These are phyloP conservation scores for Debaryomyces sp. DNA, from an alignment of 1,139 yeast species.

Conservation along the genomic window DNA sequence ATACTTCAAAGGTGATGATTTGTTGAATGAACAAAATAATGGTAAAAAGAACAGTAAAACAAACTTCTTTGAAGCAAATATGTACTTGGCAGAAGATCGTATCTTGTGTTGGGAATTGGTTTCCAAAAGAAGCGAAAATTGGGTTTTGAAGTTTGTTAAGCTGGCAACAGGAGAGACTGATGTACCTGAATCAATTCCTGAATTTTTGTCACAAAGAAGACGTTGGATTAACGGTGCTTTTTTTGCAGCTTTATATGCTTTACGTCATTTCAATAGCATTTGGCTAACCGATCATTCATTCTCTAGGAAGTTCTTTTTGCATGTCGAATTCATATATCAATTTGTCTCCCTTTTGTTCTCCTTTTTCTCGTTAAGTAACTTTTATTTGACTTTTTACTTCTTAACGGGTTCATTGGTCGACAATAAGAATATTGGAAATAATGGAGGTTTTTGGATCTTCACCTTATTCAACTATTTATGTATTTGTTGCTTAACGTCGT, in stretches of 20 bases:
- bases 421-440: conserved; percentile 55
- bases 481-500: conserved; percentile 77
- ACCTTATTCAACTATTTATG: conserved; percentile 83
- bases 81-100: conserved; percentile 98
- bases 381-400: conserved; percentile 88
- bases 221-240: conserved; percentile 98
- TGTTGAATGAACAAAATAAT: conserved; percentile 33
- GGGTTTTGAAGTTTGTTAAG: conserved; percentile 92
- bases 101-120: conserved; percentile 96
- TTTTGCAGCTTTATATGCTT: conserved; percentile 91
- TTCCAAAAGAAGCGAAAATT: conserved; percentile 80
- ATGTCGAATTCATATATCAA: conserved; percentile 83
- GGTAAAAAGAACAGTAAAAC: conserved; percentile 42
- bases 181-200: conserved; percentile 90
- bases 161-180: conserved; percentile 97
- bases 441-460: conserved; percentile 78
- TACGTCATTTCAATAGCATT: conserved; percentile 73
- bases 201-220: conserved; percentile 91
- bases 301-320: conserved; percentile 74
- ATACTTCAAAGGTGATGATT: conserved; percentile 86
- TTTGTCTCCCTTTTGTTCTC: conserved; percentile 75
- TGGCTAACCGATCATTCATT: conserved; percentile 87
- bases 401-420: conserved; percentile 82
- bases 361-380: conserved; percentile 88
- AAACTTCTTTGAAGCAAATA: conserved; percentile 92